Base-by-base conservation (phyloP, 2,329 filamentous ascomycete genomes). In the Colletotrichum gloeosporioides region DNA sequence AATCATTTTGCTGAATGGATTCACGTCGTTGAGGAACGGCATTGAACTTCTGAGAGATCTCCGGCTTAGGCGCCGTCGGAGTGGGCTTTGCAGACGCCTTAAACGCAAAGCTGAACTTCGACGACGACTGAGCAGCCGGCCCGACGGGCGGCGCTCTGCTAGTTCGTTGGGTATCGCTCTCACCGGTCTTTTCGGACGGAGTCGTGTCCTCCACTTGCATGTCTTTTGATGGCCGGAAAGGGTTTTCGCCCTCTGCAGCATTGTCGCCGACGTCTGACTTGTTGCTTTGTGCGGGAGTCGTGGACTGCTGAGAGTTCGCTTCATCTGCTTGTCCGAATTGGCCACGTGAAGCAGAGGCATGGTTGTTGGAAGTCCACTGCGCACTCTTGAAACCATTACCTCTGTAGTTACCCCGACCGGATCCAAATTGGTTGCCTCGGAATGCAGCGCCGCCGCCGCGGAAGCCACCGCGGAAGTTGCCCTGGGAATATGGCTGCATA, bases 51-150 rank as follows among this genome's bases (percentile, higher is more conserved):
- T 92, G 90, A 0, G 92, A 93, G 69, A 93, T 93, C 78, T 93
- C 92, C 4, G 90, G 91, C 78, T 93, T 93, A 4, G 92, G 91
- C 15, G 88, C 87, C 10, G 92, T 86, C 16, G 90, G 86, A 3
- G 89, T 85, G 9, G 89, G 86, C 79, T 93, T 93, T 13, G 89
- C 90, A 57, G 94, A 91, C 12, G 93, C 91, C 83, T 98, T 98
- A 84, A 99, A 95, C 2, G 96, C 95, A 83, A 99, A 99, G 83
- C 95, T 98, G 81, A 98, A 98, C 85, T 96, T 97, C 61, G 92
- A 92, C 70, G 86, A 84, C 6, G 86, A 85, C 39, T 89, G 86
- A 15, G 86, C 82, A n/a, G 90, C 88, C n/a, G 90, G 88, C 7
- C 90, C 89, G 3, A 88, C 87, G 25, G 90, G 88, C 3, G 89